Evolutionary conservation across 305 asterid genomes (phyloP).

Genomic region (Fraxinus velutina): DNA sequence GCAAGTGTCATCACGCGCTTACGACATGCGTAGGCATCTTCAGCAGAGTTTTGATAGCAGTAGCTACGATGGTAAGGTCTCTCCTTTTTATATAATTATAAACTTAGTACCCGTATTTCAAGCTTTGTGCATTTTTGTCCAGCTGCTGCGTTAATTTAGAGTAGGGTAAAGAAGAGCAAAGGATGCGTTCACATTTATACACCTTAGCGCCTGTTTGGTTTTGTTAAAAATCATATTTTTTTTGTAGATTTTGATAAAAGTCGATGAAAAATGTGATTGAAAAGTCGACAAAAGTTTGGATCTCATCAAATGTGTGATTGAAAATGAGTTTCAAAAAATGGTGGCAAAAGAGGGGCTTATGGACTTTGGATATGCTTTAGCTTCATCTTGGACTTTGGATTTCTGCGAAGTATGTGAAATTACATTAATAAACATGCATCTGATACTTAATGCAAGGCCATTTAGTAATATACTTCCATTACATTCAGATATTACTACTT

Average conservation of each 20-base stretch:
- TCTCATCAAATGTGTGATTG: background rate
- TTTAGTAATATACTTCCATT: background rate
- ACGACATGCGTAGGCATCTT: conserved; percentile 85
- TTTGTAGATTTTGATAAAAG: background rate
- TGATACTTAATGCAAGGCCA: background rate
- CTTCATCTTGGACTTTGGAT: background rate
- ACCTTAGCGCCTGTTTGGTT: background rate
- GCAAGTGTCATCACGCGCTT: conserved; percentile 89
- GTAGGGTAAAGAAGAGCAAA: background rate
- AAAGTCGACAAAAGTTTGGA: too few species aligned
- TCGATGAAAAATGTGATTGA: background rate
- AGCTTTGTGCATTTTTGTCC: background rate
- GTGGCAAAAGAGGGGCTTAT: too few species aligned
- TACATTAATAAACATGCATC: background rate
- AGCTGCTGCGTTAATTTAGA: background rate
- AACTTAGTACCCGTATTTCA: background rate
- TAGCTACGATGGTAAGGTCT: conserved; percentile 71
- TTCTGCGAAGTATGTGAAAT: background rate
- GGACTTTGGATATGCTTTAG: background rate
- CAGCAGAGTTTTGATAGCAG: conserved; percentile 80
- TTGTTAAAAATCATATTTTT: background rate
- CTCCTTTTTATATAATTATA: background rate
- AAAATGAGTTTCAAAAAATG: background rate
- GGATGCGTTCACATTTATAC: background rate
- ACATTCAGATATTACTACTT: background rate